Conservation (phyloP, 805 yeast genomes). For the Diddensiella transvaalensis region DNA sequence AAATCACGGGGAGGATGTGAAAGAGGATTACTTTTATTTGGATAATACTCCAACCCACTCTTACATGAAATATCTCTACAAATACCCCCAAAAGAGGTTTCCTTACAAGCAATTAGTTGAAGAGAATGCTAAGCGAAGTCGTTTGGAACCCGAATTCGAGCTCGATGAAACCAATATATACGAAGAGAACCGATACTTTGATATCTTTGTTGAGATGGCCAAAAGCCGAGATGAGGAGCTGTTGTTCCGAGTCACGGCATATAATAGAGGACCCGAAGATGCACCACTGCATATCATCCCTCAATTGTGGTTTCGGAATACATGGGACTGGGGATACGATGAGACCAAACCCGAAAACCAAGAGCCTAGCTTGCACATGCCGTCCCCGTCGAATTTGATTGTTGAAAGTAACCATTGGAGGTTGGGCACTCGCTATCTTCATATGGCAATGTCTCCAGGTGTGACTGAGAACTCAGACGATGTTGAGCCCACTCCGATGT, state of each 20-base stretch:
- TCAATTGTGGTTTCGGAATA: constrained; percentile 78
- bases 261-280: constrained; percentile 73
- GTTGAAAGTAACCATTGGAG: constrained; percentile 63
- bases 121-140: constrained; percentile 61
- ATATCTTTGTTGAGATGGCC: constrained; percentile 85
- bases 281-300: constrained; percentile 90
- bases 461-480: constrained; percentile 38
- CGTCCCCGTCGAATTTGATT: constrained; percentile 30
- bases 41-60: constrained; percentile 94
- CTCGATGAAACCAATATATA: constrained; percentile 70
- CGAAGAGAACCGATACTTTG: constrained; percentile 71
- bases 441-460: constrained; percentile 85
- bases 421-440: constrained; percentile 61
- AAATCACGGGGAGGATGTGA: constrained; percentile 94
- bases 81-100: constrained; percentile 82
- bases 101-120: constrained; percentile 75
- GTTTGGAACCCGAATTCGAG: constrained; percentile 74
- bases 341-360: constrained; percentile 13
- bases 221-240: constrained; percentile 80
- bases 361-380: constrained; percentile 4
- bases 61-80: constrained; percentile 85
- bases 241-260: constrained; percentile 80
- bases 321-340: constrained; percentile 88
- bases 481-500: constrained; percentile 70
- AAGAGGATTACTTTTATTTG: constrained; percentile 59